A percentile compares a stretch with the other conserved stretches of the same genome.
These are phyloP conservation scores for Paecilomyces formosus DNA, from an alignment of 2,329 filamentous ascomycete genomes.

Conservation along the genomic window DNA sequence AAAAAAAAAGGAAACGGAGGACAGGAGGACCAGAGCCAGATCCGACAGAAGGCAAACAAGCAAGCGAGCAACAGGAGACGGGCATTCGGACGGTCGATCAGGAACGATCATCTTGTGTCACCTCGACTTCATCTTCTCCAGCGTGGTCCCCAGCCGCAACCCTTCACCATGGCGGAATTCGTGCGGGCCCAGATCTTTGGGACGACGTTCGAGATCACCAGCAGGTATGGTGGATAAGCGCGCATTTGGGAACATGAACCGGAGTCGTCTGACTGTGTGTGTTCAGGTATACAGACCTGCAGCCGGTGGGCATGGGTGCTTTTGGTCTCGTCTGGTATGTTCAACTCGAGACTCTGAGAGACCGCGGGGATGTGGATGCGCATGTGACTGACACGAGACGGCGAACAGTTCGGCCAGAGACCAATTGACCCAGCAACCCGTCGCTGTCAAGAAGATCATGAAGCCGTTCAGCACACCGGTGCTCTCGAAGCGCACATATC, in stretches of 20 bases:
- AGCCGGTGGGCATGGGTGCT: conserved; percentile 97
- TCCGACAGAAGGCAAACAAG: too few species aligned
- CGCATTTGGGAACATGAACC: not conserved
- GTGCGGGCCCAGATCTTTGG: conserved; percentile 98
- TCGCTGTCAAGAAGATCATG: conserved; percentile 99
- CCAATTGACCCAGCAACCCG: conserved; percentile 92
- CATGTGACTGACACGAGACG: conserved; percentile 10
- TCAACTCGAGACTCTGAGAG: conserved; percentile 8
- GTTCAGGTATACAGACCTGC: conserved; percentile 86
- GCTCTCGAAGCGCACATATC: conserved; percentile 92
- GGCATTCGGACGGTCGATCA: not conserved
- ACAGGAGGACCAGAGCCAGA: not conserved
- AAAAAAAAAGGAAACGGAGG: not conserved
- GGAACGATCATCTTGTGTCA: not conserved
- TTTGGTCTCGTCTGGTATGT: conserved; percentile 95
- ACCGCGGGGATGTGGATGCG: conserved; percentile 3
- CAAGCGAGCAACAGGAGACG: not conserved
- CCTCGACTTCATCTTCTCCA: not conserved
- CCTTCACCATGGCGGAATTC: conserved; percentile 86
- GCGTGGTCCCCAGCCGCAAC: not conserved
- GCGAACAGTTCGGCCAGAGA: conserved; percentile 79
- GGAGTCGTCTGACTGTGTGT: conserved; percentile 14
- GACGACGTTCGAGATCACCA: conserved; percentile 99
- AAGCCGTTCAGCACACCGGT: conserved; percentile 99
- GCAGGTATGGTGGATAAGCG: conserved; percentile 57